Conservation (phyloP, 805 yeast genomes). For the Sugiyamaella chiloensis region DNA sequence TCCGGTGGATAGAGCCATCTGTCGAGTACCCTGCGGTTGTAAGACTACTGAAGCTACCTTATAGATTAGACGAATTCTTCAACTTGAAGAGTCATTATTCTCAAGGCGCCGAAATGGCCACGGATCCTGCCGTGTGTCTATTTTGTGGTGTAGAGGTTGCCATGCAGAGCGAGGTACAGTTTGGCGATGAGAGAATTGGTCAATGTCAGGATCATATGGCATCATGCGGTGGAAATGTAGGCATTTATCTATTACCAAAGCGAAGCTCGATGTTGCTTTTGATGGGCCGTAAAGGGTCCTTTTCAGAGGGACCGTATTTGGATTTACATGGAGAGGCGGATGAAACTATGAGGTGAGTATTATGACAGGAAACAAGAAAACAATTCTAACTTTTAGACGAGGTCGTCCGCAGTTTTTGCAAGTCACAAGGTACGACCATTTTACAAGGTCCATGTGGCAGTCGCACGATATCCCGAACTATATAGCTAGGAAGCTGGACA, state of each 20-base stretch:
- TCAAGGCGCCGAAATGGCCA: slow-evolving; percentile 23
- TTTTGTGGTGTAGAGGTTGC: slow-evolving; percentile 72
- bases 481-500: slow-evolving; percentile 77
- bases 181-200: slow-evolving; percentile 51
- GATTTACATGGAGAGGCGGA: slow-evolving; percentile 86
- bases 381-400: too few relatives aligned
- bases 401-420: slow-evolving; percentile 70
- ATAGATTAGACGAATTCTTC: slow-evolving; percentile 63
- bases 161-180: slow-evolving; percentile 56
- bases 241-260: slow-evolving; percentile 70
- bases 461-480: slow-evolving; percentile 73
- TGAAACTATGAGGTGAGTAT: slow-evolving; percentile 62
- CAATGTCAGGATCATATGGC: slow-evolving; percentile 73
- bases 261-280: slow-evolving; percentile 62
- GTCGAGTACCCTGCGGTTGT: slow-evolving; percentile 65
- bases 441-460: slow-evolving; percentile 68
- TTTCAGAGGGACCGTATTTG: slow-evolving; percentile 76
- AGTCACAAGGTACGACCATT: slow-evolving; percentile 57
- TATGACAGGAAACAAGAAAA: slow-evolving; percentile 31
- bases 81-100: slow-evolving; percentile 33
- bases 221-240: slow-evolving; percentile 58
- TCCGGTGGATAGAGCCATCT: slow-evolving; percentile 3
- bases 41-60: slow-evolving; percentile 62
- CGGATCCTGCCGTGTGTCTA: slow-evolving; percentile 82
- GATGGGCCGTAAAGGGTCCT: slow-evolving; percentile 76